Evolutionary conservation across 345 rosid genomes (phyloP), one percentile per base, ranked within the genome.

Genomic region (Eucalyptus virginea): DNA sequence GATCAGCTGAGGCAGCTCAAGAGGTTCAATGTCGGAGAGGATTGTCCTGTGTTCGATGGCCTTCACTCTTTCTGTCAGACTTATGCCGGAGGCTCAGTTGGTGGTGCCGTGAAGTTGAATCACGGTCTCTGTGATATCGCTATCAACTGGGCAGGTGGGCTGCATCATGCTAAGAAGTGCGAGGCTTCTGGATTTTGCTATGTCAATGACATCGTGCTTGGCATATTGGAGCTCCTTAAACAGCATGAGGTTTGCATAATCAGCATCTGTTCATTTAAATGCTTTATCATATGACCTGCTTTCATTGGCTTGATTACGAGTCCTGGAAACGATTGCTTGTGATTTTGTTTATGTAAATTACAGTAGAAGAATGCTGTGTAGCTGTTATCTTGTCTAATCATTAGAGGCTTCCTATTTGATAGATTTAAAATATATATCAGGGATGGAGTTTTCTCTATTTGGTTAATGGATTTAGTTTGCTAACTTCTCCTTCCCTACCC

Each of bases 141-240:
- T 85, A 88, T 95, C 86, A 95, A 95, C 81, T 95, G 96, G 96
- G 94, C 96, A 30, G 96, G 96, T 37, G 96, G 96, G 58, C 93
- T 95, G 90, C 96, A 94, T 88, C 96, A 95, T 90, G 96, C 96
- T 72, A 95, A 95, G 93, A 95, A 94, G 92, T 94, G 95, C 72
- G 96, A 94, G 91, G 96, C 96, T 89, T 95, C 96, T 30, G 96
- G 96, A 4, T 95, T 94, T 86, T 95, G 96, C 91, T 95, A 95
- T 92, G 95, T 95, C 89, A 95, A 95, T 89, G 96, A 95, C 88
- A 95, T 95, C 88, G 96, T 95, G 80, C 93, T 95, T 51, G 96
- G 94, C 30, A 95, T 95, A 86, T 91, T 95, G 92, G 96, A 95
- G 92, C 95, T 95, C 88, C 95, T 95, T 89, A 95, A 95, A 86